phyloP scores from a whole-genome alignment of 352 stramenopile genomes.

The Globisporangium heterothallicum region DNA sequence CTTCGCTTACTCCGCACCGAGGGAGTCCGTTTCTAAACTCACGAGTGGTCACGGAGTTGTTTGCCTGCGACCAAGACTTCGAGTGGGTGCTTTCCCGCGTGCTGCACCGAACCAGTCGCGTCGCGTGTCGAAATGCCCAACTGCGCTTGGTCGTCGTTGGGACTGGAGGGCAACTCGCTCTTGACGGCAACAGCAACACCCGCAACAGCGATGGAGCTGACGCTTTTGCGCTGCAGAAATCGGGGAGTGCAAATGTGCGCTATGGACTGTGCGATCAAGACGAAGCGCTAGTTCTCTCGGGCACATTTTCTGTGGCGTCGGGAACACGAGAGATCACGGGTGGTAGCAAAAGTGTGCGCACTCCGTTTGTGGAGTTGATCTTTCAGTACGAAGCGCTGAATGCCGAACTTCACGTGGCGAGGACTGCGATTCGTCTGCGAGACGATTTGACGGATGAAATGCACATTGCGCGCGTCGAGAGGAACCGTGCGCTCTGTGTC shows the following conservation, averaged over 20 bases:
- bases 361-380: constrained; percentile 11
- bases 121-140: constrained; percentile 7
- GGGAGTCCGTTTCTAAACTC: not conserved
- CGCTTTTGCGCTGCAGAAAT: too few species aligned
- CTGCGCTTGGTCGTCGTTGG: constrained; percentile 3
- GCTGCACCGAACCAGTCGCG: constrained; percentile 7
- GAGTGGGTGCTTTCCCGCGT: constrained; percentile 14
- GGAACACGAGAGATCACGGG: too few species aligned
- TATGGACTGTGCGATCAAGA: constrained; percentile 12
- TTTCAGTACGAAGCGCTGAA: constrained; percentile 12
- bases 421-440: constrained; percentile 8
- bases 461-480: constrained; percentile 18
- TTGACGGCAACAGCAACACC: not conserved
- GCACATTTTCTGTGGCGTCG: not conserved
- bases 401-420: constrained; percentile 9
- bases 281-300: constrained; percentile 11
- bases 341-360: too few species aligned
- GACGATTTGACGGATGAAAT: constrained; percentile 23
- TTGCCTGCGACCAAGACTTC: constrained; percentile 9
- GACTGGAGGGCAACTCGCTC: not conserved
- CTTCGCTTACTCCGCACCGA: not conserved
- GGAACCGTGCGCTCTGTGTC: constrained; percentile 17
- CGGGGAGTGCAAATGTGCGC: not conserved
- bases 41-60: constrained; percentile 12
- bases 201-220: too few species aligned